phyloP scores from a whole-genome alignment of 1,139 yeast genomes.

The Zygoascus meyerae region DNA sequence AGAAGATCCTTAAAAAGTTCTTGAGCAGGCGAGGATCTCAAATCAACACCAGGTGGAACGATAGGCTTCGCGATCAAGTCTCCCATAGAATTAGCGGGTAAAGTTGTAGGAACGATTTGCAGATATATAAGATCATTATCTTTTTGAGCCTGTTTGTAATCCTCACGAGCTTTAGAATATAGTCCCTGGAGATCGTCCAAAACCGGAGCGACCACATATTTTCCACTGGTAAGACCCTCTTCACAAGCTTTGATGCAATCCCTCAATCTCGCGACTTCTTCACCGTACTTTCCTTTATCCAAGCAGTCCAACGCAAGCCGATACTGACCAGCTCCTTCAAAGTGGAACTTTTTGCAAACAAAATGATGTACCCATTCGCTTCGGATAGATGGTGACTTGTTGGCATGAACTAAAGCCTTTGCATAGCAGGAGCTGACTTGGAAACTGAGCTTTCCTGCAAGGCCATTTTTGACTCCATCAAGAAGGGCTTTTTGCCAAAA shows the following conservation, averaged over 20 bases:
- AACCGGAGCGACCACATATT: conserved; percentile 42
- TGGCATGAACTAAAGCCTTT: conserved; percentile 42
- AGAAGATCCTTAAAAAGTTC: conserved; percentile 51
- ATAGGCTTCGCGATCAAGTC: conserved; percentile 50
- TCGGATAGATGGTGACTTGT: conserved; percentile 47
- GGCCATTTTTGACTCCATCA: conserved; percentile 52
- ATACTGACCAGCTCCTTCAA: conserved; percentile 63
- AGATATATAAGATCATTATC: conserved; percentile 79
- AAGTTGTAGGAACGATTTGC: conserved; percentile 52
- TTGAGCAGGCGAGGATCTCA: conserved; percentile 24
- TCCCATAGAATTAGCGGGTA: conserved; percentile 46
- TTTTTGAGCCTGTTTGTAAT: conserved; percentile 54
- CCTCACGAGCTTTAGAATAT: conserved; percentile 39
- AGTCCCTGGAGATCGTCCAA: conserved; percentile 48
- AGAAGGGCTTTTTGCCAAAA: conserved; percentile 71
- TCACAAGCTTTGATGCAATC: conserved; percentile 38
- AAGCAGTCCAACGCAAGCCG: conserved; percentile 51
- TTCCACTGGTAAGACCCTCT: conserved; percentile 34
- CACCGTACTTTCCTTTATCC: conserved; percentile 55
- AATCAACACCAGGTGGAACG: conserved; percentile 34
- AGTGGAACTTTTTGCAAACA: conserved; percentile 54
- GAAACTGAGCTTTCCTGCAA: conserved; percentile 57
- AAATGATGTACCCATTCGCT: conserved; percentile 63
- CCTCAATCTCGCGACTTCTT: conserved; percentile 55
- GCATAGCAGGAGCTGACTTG: conserved; percentile 58